Base-by-base conservation (phyloP, 129 eudicot genomes). In the Artemisia tridentata region DNA sequence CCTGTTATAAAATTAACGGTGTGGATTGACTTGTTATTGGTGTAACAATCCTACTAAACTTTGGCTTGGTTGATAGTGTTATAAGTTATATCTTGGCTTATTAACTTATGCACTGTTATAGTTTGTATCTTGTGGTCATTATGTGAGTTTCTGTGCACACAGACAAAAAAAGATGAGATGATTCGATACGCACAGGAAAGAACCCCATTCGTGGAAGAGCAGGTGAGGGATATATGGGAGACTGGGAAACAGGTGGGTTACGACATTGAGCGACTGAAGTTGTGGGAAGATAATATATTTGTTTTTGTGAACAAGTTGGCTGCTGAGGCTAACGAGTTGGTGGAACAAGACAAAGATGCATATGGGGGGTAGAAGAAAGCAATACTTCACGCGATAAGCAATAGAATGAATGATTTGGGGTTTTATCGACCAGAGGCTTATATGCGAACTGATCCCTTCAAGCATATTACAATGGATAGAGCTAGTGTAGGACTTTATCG, bases 281-380 rank as follows among this genome's bases (percentile, higher is more conserved):
- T 85, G 65, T 85, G 86, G 20, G 99, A 93, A 80, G 98, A 93
- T 14, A 93, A 93, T 75, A 73, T 84, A 13, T 93, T 79, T 65
- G 83, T 63, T 9, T 90, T 93, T 73, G 99, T 90, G 63, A 90
- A 83, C 21, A 83, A 86, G 46, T 76, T 93, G 34, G 97, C 91
- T 34, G 99, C 91, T 11, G 99, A 90, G 78, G 99, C 99, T 38
- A 88, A 76, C 38, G 81, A 79, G 72, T 87, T 81, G 61, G 92
- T 87, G 14, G 88, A 90, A 53, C 82, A 72, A 61, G 88, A 90
- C 72, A 84, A 88, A 56, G 99, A 93, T 66, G 99, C 84, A 52
- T 93, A 93, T 65, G 99, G 98, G 17, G 79, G 81, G n/a, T 90
- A 87, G 76, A 93, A 90, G 81, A 93, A 90, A 67, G 92, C 99